Evolutionary conservation across 2,329 filamentous ascomycete genomes (phyloP).

Genomic region (Penicillium vulpinum): DNA sequence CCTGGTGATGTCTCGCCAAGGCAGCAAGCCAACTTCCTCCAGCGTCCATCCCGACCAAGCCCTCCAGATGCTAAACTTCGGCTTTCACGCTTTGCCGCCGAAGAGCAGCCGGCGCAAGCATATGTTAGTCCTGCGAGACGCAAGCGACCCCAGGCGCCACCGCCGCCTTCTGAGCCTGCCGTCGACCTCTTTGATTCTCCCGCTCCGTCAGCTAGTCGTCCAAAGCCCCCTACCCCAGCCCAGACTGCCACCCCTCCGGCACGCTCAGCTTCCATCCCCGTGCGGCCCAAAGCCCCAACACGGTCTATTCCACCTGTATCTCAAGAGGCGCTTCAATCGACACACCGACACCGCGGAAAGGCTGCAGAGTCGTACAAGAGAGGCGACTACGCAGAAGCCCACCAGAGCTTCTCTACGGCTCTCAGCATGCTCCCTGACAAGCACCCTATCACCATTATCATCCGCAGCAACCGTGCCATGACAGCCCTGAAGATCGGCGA

Average conservation of each 20-base stretch:
- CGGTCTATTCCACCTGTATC: constrained; percentile 65
- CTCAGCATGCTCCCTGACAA: constrained; percentile 70
- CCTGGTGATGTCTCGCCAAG: constrained; percentile 25
- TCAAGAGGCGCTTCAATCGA: constrained; percentile 68
- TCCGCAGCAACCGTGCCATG: constrained; percentile 86
- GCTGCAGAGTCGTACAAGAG: constrained; percentile 91
- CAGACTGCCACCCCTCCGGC: constrained; percentile 43
- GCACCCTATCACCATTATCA: constrained; percentile 83
- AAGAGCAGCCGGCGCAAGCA: constrained; percentile 77
- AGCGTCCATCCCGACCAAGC: constrained; percentile 46
- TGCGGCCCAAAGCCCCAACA: constrained; percentile 49
- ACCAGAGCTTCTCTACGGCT: constrained; percentile 77
- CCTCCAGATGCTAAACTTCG: constrained; percentile 57
- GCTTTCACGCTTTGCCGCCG: constrained; percentile 70
- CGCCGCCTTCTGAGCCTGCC: constrained; percentile 48
- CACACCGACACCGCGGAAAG: constrained; percentile 73
- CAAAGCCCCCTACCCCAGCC: constrained; percentile 37
- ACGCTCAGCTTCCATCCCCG: constrained; percentile 47
- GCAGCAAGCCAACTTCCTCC: constrained; percentile 57
- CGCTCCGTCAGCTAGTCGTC: constrained; percentile 28
- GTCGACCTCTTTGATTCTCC: constrained; percentile 64
- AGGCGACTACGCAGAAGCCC: constrained; percentile 86
- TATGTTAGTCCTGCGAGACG: constrained; percentile 86
- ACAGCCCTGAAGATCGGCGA: constrained; percentile 90
- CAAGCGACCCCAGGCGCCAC: constrained; percentile 58